Evolutionary conservation across 2,329 filamentous ascomycete species (phyloP).

Genomic region (Fusarium coicis): DNA sequence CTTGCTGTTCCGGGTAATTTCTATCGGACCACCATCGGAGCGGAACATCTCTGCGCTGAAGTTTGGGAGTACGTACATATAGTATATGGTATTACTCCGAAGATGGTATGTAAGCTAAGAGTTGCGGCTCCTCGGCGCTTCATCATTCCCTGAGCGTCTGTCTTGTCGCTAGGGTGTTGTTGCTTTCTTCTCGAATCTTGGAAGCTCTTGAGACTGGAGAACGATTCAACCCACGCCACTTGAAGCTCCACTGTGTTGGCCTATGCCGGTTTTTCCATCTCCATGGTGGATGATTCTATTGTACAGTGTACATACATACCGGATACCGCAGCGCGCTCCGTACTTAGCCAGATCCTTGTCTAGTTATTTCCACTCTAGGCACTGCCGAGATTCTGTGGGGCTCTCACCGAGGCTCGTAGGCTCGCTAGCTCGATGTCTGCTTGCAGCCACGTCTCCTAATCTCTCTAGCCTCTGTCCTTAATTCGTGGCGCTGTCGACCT

Average conservation of each 20-base stretch:
- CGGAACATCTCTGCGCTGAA: background rate
- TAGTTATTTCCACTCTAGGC: conserved; percentile 23
- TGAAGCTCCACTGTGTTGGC: conserved; percentile 10
- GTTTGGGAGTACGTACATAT: background rate
- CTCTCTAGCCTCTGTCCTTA: conserved; percentile 1
- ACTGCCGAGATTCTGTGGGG: conserved; percentile 19
- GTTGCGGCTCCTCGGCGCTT: conserved; percentile 18
- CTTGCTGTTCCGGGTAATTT: conserved; percentile 1
- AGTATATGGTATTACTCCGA: too few species aligned
- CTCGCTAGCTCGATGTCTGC: conserved; percentile 20
- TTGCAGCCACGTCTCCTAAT: conserved; percentile 41
- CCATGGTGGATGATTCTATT: conserved; percentile 7
- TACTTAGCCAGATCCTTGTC: conserved; percentile 5
- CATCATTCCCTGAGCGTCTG: background rate
- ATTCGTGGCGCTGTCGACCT: conserved; percentile 32
- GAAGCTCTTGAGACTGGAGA: conserved; percentile 19
- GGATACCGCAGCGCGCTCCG: conserved; percentile 33
- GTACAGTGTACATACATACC: too few species aligned
- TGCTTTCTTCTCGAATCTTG: conserved; percentile 29
- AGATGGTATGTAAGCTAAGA: background rate
- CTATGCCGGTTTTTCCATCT: conserved; percentile 25
- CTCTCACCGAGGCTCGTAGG: background rate
- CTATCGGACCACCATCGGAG: conserved; percentile 3
- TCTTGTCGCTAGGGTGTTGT: conserved; percentile 7
- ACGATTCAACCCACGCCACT: conserved; percentile 16